Percentiles rank a stretch among this genome's conserved stretches.
Conservation (phyloP, 306 rosid species). For the Elaeagnus macrophylla region DNA sequence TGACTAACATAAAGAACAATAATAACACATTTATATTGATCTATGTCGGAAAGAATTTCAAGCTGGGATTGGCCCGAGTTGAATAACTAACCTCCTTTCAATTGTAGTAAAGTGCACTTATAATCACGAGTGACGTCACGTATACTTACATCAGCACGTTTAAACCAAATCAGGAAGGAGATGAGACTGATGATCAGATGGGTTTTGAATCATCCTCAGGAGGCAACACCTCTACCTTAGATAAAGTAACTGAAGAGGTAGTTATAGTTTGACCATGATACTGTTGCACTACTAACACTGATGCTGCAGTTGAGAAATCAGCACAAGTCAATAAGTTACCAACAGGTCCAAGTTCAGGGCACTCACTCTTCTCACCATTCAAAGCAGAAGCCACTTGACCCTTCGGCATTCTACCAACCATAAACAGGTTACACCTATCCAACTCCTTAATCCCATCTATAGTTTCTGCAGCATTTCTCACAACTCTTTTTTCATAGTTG, state of each 20-base stretch:
- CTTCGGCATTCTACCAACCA: constrained; percentile 43
- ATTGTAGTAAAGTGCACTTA: too few relatives aligned
- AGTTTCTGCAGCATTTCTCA: constrained; percentile 23
- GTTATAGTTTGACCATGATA: constrained; percentile 10
- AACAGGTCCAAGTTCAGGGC: constrained; percentile 46
- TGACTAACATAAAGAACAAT: too few relatives aligned
- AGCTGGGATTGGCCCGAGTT: too few relatives aligned
- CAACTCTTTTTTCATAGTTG: constrained; percentile 30
- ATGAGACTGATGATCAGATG: too few relatives aligned
- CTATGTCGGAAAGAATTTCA: too few relatives aligned
- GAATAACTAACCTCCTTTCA: too few relatives aligned
- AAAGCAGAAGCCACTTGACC: constrained; percentile 31
- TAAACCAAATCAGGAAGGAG: too few relatives aligned
- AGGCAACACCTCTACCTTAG: constrained; percentile 11
- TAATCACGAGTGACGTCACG: too few relatives aligned
- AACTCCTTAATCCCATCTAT: constrained; percentile 19
- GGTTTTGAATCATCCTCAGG: constrained; percentile 14
- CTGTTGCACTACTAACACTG: constrained; percentile 56
- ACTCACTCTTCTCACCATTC: constrained; percentile 30
- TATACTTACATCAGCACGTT: too few relatives aligned
- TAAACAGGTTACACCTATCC: constrained; percentile 32
- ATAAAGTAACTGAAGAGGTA: neutral
- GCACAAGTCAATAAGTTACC: constrained; percentile 38
- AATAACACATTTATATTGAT: too few relatives aligned
- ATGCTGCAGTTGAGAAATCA: constrained; percentile 33